Evolutionary conservation across 129 eudicot genomes (phyloP), one percentile per base, ranked within the genome.

Genomic region (Artemisia tridentata): DNA sequence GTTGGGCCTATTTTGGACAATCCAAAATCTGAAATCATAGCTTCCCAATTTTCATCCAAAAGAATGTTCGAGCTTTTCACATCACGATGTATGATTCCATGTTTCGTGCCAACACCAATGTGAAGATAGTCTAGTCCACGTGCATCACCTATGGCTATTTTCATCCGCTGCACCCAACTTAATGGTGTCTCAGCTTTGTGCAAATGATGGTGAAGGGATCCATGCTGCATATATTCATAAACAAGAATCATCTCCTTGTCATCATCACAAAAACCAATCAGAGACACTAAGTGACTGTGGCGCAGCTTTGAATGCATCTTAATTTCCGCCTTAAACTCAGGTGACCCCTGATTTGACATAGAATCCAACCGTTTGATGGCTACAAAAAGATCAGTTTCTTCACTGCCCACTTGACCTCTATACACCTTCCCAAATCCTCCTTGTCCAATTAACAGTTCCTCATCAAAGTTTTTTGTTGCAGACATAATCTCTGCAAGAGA

Each of bases 391-490:
- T 56, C 16, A 13, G 70, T 53, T 25, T 52, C 21, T 15, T 63
- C 63, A 7, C 75, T 11, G 31, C 9, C 5, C 1, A 73, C 52
- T 1, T 27, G 3, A 3, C 82, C 82, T 67, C 63, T 81, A 47
- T 81, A 81, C 1, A 81, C 85, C 15, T 81, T 81, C 4, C 85
- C 85, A 21, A 77, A 81, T 0, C 85, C 85, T 11, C 82, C 85
- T 7, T 47, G 29, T 11, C 82, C 85, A 43, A 81, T 56, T 56
- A 77, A 47, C 9, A 77, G 47, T 31, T 45, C 53, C 8, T 72
- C 31, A 34, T 72, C 60, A 34, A 77, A 82, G 31, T 57, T 38
- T 11, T 21, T 2, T 0, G 84, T 80, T 11, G 84, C 84, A 3
- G 21, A 58, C 20, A 1, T 20, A n/a, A 80, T 69, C 21, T 80